Base-by-base conservation (phyloP, 2,329 filamentous ascomycete species). In the Fusarium papillatum region DNA sequence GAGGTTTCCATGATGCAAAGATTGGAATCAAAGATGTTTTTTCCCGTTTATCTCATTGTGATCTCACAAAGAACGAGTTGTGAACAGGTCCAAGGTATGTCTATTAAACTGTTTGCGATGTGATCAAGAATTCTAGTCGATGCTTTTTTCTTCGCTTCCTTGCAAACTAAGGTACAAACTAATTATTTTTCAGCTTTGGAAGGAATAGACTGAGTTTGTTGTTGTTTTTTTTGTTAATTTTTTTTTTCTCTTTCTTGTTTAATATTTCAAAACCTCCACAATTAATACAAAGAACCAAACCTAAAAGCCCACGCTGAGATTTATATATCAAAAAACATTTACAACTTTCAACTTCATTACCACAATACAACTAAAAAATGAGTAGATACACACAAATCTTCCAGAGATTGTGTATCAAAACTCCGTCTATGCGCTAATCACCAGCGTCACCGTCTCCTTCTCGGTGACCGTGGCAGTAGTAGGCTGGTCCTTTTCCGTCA, bases 381-480 rank as follows among this genome's bases (percentile, higher is more conserved):
- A 46, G 26, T 29, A 29, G 26, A 29, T 29, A 29, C 26, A 29
- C 26, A 29, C 26, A 29, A 29, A 55, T 55, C 50, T 55, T 55
- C 50, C 50, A 55, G 50, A 55, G 50, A 55, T 53, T 55, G 19
- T 31, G 26, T 29, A 31, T 29, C 17, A 34, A 34, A 34, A 29
- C 59, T 10, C 26, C 26, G 11, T 55, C 29, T 31, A 67, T 19
- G 78, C 79, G 64, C 79, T 80, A 36, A 81, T 72, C 14, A 83
- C 80, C 22, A 83, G 71, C 7, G 83, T 85, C 11, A 82, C 80
- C 9, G 81, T 84, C 76, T 81, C 76, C 48, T 69, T 81, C 66
- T 82, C 77, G n/a, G 83, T 84, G n/a, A 82, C 80, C 3, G 82
- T 85, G 8, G 81, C 80, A 14, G 81, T 84, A 72, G 80, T 84